These are phyloP conservation scores for Saturnispora quitensis DNA, from an alignment of 805 yeast genomes.

Conservation along the genomic window DNA sequence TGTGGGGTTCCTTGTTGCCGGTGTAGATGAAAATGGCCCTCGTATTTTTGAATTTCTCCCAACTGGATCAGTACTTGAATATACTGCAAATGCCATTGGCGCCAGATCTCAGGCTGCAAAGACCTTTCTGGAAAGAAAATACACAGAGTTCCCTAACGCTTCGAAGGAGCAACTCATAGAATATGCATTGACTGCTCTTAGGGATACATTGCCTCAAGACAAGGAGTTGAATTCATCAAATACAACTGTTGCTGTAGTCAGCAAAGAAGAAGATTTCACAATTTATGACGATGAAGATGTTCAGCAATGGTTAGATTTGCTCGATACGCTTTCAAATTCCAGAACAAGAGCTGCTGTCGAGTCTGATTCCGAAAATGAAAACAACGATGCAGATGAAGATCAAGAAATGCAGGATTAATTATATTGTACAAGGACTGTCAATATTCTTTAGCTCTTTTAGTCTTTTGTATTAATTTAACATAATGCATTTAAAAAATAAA, in stretches of 20 bases:
- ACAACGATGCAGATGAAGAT: constrained; percentile 20
- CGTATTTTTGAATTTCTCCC: constrained; percentile 95
- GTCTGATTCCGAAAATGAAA: constrained; percentile 23
- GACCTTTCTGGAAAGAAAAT: constrained; percentile 85
- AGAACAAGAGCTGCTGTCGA: constrained; percentile 36
- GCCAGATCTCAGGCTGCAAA: constrained; percentile 98
- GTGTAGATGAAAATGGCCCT: constrained; percentile 89
- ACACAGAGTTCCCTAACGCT: constrained; percentile 54
- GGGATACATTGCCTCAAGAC: constrained; percentile 92
- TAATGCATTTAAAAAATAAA: neutral
- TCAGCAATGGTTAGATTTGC: constrained; percentile 68
- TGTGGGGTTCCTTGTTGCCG: constrained; percentile 85
- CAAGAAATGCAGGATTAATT: constrained; percentile 7
- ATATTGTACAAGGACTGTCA: neutral
- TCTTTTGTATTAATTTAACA: neutral
- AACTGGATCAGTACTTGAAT: constrained; percentile 86
- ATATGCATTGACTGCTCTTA: constrained; percentile 80
- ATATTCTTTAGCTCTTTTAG: neutral
- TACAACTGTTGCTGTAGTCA: constrained; percentile 91
- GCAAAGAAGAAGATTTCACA: constrained; percentile 59
- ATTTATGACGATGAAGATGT: constrained; percentile 83
- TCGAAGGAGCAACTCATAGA: constrained; percentile 66
- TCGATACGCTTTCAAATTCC: constrained; percentile 56
- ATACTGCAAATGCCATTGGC: constrained; percentile 91
- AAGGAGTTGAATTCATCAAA: constrained; percentile 78